Base-by-base conservation (phyloP, 306 rosid genomes). In the Lotus japonicus region DNA sequence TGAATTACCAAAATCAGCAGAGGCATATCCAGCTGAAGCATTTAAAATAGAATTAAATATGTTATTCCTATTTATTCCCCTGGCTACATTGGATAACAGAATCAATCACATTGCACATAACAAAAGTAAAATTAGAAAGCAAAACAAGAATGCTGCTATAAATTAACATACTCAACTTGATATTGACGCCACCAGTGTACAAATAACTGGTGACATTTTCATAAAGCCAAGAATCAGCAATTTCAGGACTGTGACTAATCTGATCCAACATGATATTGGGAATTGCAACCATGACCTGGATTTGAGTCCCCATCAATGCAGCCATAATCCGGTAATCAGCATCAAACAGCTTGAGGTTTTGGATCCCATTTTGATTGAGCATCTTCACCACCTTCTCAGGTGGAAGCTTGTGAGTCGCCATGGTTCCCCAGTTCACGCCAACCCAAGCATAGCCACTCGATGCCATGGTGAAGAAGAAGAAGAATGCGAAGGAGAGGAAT, bases 381-480 rank as follows among this genome's bases (percentile, higher is more conserved):
- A 91, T 85, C 76, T 76, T 78, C 8, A 89, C 96, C 39, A 89
- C 89, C 63, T 77, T 88, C 71, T 79, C 74, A 0, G 89, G 81
- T 0, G 91, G 82, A 54, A 89, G 88, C 33, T 84, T 84, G 69
- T 80, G 85, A 5, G 77, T 83, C 0, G 94, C 83, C 86, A 83
- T 81, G 12, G 96, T 91, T 60, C 97, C 97, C 97, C 97, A 91
- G 77, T 91, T 91, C 59, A 87, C 91, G 12, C 96, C 97, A 43
- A 91, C 79, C 74, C 87, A 76, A 9, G 58, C 77, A 64, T n/a
- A 38, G 8, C 80, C 81, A 31, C 49, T 21, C 3, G 70, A 43
- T 8, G 48, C 45, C 71, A 41, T 28, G 15, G 55, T 45, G 56
- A 60, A 17, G 9, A 21, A 21, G 2, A 21, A 21, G 2, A 21